Evolutionary conservation across 768 basidiomycete genomes (phyloP).

Genomic region (Baorangia bicolor): DNA sequence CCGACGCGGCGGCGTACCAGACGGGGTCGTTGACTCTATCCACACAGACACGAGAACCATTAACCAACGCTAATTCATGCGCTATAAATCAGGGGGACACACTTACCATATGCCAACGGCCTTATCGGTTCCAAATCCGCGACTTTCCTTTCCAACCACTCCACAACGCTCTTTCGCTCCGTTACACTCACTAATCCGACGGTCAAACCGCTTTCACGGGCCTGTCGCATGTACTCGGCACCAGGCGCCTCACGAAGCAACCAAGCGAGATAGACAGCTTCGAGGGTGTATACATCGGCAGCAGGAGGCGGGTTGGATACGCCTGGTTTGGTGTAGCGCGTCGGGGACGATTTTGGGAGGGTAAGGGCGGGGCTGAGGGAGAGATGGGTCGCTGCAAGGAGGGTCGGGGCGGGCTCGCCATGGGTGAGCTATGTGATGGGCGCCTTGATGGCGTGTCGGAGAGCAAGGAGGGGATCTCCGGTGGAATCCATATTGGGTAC

Average conservation of each 20-base stretch:
- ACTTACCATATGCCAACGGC: conserved; percentile 23
- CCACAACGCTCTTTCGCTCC: conserved; percentile 81
- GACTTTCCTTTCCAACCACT: conserved; percentile 71
- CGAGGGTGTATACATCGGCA: conserved; percentile 69
- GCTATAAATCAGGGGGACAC: neutral
- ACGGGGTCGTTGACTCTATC: conserved; percentile 57
- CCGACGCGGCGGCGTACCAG: conserved; percentile 52
- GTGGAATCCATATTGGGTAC: neutral
- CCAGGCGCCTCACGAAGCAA: conserved; percentile 66
- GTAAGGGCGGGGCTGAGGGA: conserved; percentile 50
- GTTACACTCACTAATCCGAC: conserved; percentile 83
- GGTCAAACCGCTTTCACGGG: conserved; percentile 68
- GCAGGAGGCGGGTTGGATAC: conserved; percentile 30
- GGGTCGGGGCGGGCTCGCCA: conserved; percentile 41
- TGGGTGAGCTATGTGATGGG: conserved; percentile 46
- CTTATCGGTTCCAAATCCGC: conserved; percentile 27
- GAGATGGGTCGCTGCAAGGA: conserved; percentile 63
- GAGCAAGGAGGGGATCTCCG: conserved; percentile 52
- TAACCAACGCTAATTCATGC: neutral
- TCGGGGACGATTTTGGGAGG: conserved; percentile 72
- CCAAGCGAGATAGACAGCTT: conserved; percentile 87
- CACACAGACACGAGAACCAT: neutral
- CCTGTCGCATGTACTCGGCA: conserved; percentile 88
- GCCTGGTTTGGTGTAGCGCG: conserved; percentile 73
- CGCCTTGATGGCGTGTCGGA: conserved; percentile 60